These are phyloP conservation scores for Aspergillus transmontanensis DNA, from an alignment of 2,329 filamentous ascomycete species.

Conservation along the genomic window DNA sequence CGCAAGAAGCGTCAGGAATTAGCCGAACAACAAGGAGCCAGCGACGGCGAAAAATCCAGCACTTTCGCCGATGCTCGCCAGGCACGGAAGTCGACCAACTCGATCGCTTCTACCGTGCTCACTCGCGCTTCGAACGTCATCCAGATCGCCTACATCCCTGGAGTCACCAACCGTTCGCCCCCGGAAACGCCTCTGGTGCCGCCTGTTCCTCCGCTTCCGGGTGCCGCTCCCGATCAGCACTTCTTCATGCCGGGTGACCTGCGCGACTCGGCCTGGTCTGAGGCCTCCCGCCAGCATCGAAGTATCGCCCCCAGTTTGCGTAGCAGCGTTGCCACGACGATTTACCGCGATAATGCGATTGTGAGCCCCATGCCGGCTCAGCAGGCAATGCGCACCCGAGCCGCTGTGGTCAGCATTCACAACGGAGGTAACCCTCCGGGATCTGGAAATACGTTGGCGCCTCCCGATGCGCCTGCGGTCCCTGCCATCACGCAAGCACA, in stretches of 20 bases:
- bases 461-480: constrained; percentile 65
- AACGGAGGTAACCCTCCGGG: constrained; percentile 60
- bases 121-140: constrained; percentile 98
- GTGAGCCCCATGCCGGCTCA: constrained; percentile 78
- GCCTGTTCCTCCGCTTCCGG: constrained; percentile 91
- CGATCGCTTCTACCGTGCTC: constrained; percentile 91
- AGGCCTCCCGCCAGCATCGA: constrained; percentile 61
- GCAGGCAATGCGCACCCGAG: constrained; percentile 83
- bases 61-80: constrained; percentile 57
- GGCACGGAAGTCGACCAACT: constrained; percentile 79
- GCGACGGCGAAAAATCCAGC: constrained; percentile 54
- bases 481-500: constrained; percentile 64
- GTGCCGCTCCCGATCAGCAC: constrained; percentile 71
- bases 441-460: constrained; percentile 26
- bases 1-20: constrained; percentile 70
- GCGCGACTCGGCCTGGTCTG: constrained; percentile 88
- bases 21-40: constrained; percentile 52
- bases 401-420: constrained; percentile 91
- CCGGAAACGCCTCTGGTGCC: constrained; percentile 84
- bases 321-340: constrained; percentile 82
- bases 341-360: constrained; percentile 89
- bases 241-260: constrained; percentile 93
- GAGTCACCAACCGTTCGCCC: constrained; percentile 88
- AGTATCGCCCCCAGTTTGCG: constrained; percentile 54
- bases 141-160: constrained; percentile 98